A percentile compares a stretch with the other conserved stretches of the same genome.
Conservation (phyloP, 352 stramenopile species). For the Globisporangium orthogonon region DNA sequence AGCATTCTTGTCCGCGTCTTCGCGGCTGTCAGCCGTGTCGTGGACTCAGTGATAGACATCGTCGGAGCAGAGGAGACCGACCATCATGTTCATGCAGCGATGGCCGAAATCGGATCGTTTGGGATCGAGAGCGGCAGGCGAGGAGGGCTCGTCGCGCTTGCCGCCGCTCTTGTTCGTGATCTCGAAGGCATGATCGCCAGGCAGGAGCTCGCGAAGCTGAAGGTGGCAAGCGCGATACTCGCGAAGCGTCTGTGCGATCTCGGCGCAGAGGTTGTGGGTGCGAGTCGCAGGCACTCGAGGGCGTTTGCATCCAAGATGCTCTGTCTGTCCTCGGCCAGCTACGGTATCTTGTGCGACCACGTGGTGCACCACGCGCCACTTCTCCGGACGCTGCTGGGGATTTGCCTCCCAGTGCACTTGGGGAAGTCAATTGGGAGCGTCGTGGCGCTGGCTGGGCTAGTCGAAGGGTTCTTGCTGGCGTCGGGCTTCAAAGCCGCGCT, state of each 20-base stretch:
- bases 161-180: conserved; percentile 28
- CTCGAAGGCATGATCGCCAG: conserved; percentile 22
- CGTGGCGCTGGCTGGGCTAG: conserved; percentile 22
- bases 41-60: conserved; percentile 13
- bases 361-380: conserved; percentile 54
- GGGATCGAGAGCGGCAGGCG: background rate
- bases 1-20: conserved; percentile 39
- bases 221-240: conserved; percentile 29
- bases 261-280: conserved; percentile 3
- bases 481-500: conserved; percentile 24
- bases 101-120: conserved; percentile 2
- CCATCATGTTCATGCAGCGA: conserved; percentile 8
- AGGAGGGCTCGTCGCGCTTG: conserved; percentile 23
- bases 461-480: conserved; percentile 34
- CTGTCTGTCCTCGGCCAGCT: conserved; percentile 22
- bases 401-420: conserved; percentile 29
- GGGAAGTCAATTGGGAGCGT: conserved; percentile 17
- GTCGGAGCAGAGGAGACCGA: conserved; percentile 12
- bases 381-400: conserved; percentile 37
- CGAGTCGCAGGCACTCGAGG: background rate
- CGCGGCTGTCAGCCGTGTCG: conserved; percentile 21
- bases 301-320: background rate
- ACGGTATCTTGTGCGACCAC: conserved; percentile 57
- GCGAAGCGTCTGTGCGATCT: conserved; percentile 35
- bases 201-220: conserved; percentile 34